phyloP scores from a whole-genome alignment of 108 stramenopile species.

The Nannochloropsis gaditana region DNA sequence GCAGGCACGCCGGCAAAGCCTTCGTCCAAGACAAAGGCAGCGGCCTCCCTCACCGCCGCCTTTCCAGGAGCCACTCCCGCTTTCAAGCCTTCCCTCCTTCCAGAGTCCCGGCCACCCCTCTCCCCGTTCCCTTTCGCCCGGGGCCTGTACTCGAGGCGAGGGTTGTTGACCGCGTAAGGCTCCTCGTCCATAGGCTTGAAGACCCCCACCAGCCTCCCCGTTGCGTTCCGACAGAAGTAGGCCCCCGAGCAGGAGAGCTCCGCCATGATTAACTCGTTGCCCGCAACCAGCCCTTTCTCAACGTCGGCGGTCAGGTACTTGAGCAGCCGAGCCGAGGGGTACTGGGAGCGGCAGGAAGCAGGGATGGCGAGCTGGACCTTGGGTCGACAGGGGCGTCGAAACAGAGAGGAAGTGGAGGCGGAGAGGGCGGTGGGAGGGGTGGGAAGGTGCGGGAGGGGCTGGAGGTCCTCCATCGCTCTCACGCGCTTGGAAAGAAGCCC shows the following conservation, averaged over 20 bases:
- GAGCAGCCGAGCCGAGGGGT: not conserved
- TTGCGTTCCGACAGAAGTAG: not conserved
- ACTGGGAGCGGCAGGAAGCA: not conserved
- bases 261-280: not conserved
- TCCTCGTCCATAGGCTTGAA: conserved; percentile 28
- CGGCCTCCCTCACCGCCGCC: not conserved
- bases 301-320: not conserved
- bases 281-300: not conserved
- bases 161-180: conserved; percentile 18
- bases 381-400: too few relatives aligned
- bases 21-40: conserved; percentile 24
- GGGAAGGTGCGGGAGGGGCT: too few relatives aligned
- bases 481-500: too few relatives aligned
- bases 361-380: too few relatives aligned
- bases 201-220: not conserved
- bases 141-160: not conserved
- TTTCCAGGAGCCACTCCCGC: not conserved
- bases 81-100: not conserved
- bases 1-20: conserved; percentile 24
- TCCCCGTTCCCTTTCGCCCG: not conserved
- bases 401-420: too few relatives aligned
- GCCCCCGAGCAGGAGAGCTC: not conserved
- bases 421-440: too few relatives aligned
- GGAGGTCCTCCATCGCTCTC: too few relatives aligned
- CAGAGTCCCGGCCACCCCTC: not conserved